Evolutionary conservation across 495 filamentous ascomycete genomes (phyloP).

Genomic region (Staphylotrichum tortipilum): DNA sequence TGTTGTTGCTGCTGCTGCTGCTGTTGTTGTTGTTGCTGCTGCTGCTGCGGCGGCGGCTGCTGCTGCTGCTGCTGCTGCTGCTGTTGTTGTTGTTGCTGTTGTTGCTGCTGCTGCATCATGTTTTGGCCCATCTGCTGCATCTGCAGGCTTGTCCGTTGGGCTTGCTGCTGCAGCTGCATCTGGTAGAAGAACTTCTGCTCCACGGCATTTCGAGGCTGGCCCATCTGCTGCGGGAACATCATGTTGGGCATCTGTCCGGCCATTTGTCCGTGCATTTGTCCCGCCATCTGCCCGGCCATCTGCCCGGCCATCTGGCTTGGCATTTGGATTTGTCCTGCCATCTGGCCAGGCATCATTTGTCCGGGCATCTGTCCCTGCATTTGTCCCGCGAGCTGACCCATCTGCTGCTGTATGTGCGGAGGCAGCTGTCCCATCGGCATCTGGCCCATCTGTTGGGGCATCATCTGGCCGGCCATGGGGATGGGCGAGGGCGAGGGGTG

Average conservation of each 20-base stretch:
- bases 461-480: slow-evolving; percentile 37
- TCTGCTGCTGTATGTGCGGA: slow-evolving; percentile 16
- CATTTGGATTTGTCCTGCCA: slow-evolving; percentile 16
- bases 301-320: slow-evolving; percentile 15
- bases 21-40: slow-evolving; percentile 52
- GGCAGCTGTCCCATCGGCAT: slow-evolving; percentile 26
- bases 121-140: slow-evolving; percentile 39
- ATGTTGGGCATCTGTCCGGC: slow-evolving; percentile 22
- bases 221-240: slow-evolving; percentile 44
- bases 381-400: slow-evolving; percentile 4
- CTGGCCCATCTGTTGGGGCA: slow-evolving; percentile 38
- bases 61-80: slow-evolving; percentile 46
- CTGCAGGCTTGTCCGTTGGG: slow-evolving; percentile 48
- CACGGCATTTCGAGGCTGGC: slow-evolving; percentile 41
- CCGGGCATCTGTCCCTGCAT: slow-evolving; percentile 7
- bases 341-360: slow-evolving; percentile 19
- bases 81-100: neutral
- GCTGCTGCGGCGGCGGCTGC: slow-evolving; percentile 62
- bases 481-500: slow-evolving; percentile 42
- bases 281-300: slow-evolving; percentile 16
- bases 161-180: slow-evolving; percentile 62
- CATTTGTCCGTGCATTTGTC: no score
- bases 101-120: slow-evolving; percentile 25
- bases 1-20: slow-evolving; percentile 40
- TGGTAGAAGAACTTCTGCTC: slow-evolving; percentile 54